Percentiles rank a stretch among this genome's conserved stretches.
These are phyloP conservation scores for Teratosphaeriaceae sp. DNA, from an alignment of 2,329 filamentous ascomycete genomes.

Conservation along the genomic window DNA sequence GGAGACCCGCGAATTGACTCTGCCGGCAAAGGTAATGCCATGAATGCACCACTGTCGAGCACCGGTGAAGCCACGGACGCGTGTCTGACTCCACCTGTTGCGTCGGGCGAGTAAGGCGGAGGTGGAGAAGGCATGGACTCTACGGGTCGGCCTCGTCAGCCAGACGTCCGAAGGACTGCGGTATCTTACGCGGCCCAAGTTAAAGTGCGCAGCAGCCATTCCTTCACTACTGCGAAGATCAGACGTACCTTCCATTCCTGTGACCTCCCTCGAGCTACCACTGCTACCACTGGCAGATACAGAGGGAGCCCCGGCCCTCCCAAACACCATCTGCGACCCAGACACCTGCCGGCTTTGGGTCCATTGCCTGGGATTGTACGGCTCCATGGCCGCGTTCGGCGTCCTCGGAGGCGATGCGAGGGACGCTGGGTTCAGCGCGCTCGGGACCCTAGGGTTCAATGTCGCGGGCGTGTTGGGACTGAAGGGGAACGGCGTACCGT, in stretches of 20 bases:
- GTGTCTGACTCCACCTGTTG: conserved; percentile 32
- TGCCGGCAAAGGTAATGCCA: conserved; percentile 26
- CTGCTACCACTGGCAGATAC: conserved; percentile 26
- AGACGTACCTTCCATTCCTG: conserved; percentile 45
- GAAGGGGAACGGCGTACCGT: conserved; percentile 23
- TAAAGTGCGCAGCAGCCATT: no score
- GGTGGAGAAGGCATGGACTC: conserved; percentile 45
- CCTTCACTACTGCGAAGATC: no score
- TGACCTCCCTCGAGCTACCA: conserved; percentile 34
- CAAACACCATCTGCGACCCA: conserved; percentile 31
- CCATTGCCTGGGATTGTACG: conserved; percentile 48
- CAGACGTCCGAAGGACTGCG: conserved; percentile 4
- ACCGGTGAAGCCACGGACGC: conserved; percentile 33
- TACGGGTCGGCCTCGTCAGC: conserved; percentile 16
- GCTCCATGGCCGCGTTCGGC: conserved; percentile 28
- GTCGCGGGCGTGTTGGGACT: conserved; percentile 26
- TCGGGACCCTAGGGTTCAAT: conserved; percentile 14
- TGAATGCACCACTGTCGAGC: conserved; percentile 29
- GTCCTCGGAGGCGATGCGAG: conserved; percentile 26
- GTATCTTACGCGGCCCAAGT: background rate
- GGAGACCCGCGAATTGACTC: conserved; percentile 26
- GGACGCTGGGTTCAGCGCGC: conserved; percentile 15
- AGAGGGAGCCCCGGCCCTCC: conserved; percentile 21
- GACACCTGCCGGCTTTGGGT: conserved; percentile 31
- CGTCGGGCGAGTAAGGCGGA: conserved; percentile 43